phyloP scores from a whole-genome alignment of 2,329 filamentous ascomycete genomes.

The Fusarium sp. region DNA sequence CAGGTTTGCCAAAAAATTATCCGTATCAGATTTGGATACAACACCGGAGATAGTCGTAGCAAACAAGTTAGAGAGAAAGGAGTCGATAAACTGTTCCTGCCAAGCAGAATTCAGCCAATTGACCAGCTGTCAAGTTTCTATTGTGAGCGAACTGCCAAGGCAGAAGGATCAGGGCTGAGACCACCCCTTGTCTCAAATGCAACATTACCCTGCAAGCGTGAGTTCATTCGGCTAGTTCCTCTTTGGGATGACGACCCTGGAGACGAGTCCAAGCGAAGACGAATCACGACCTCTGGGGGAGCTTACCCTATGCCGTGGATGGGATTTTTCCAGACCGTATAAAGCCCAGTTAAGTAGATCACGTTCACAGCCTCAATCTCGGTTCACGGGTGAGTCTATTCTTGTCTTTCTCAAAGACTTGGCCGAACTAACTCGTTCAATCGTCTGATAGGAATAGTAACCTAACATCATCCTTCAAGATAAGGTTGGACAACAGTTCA shows the following conservation, averaged over 20 bases:
- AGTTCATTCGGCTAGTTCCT: background rate
- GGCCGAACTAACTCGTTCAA: background rate
- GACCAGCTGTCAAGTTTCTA: background rate
- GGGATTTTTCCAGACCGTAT: background rate
- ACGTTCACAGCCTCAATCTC: background rate
- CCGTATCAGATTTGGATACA: too few species aligned
- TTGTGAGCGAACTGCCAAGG: background rate
- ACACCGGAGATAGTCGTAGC: background rate
- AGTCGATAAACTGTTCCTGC: background rate
- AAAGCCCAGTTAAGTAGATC: background rate
- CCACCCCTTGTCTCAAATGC: background rate
- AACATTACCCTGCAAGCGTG: background rate
- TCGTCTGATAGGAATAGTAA: background rate
- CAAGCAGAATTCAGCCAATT: background rate
- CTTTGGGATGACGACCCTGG: background rate
- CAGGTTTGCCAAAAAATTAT: background rate
- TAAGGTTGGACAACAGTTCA: background rate
- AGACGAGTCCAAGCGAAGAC: background rate
- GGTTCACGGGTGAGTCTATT: background rate
- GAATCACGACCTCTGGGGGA: background rate
- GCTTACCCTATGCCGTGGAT: background rate
- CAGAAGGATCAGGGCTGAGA: background rate
- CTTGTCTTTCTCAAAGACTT: background rate
- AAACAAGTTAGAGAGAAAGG: background rate
- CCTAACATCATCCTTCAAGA: background rate